phyloP scores from a whole-genome alignment of 768 basidiomycete species.

The Suillus placidus region DNA sequence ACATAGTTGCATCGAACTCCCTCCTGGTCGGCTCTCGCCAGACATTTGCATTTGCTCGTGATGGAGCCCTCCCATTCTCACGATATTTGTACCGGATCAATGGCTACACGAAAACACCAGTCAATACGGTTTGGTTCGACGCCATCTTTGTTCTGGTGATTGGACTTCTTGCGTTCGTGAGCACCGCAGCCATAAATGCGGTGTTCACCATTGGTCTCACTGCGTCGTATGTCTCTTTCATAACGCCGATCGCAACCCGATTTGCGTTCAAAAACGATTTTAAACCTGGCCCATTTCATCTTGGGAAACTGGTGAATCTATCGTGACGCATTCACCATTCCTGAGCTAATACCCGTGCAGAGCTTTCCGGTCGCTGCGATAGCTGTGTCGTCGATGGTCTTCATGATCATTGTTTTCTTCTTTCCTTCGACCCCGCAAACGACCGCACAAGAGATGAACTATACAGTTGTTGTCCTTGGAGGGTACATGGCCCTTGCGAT shows the following conservation, averaged over 20 bases:
- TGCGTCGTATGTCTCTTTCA: not conserved
- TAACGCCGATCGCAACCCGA: not conserved
- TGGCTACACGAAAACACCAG: not conserved
- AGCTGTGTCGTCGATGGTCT: conserved; percentile 3
- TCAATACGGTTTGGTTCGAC: not conserved
- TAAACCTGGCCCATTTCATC: conserved; percentile 1
- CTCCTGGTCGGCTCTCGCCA: conserved; percentile 2
- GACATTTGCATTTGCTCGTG: conserved; percentile 4
- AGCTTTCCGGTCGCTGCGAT: not conserved
- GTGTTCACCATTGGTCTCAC: not conserved
- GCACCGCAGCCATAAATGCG: conserved; percentile 1
- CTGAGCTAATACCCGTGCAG: not conserved
- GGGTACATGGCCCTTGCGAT: conserved; percentile 1
- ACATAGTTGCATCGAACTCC: conserved; percentile 2
- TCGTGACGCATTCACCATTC: not conserved
- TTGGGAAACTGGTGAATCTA: not conserved
- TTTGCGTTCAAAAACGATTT: not conserved
- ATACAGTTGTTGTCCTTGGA: not conserved
- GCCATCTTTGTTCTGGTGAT: not conserved
- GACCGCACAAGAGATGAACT: not conserved
- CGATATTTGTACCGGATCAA: conserved; percentile 3
- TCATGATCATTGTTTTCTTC: conserved; percentile 1
- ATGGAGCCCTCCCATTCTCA: conserved; percentile 1
- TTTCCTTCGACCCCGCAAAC: conserved; percentile 2
- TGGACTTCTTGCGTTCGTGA: conserved; percentile 3